These are phyloP conservation scores for Paraphoma chrysanthemicola DNA, from an alignment of 2,329 filamentous ascomycete genomes.

Conservation along the genomic window DNA sequence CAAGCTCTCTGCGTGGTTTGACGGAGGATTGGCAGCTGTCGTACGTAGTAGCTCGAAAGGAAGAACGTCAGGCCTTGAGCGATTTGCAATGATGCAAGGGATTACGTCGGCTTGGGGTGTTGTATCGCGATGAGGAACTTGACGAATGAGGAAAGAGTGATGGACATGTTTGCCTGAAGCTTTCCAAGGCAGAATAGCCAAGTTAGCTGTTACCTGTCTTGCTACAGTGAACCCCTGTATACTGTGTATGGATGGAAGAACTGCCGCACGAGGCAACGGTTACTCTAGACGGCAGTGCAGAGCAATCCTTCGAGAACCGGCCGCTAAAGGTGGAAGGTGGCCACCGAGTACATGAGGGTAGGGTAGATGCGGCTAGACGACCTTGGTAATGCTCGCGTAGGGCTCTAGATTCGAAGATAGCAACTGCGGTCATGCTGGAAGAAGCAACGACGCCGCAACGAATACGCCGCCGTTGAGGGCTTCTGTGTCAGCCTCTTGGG, in stretches of 20 bases:
- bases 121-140: not conserved
- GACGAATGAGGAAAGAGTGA: not conserved
- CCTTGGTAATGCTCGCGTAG: constrained; percentile 11
- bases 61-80: not conserved
- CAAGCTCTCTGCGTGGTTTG: not conserved
- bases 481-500: constrained; percentile 1
- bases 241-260: not conserved
- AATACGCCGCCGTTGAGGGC: not conserved
- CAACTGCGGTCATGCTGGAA: constrained; percentile 7
- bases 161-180: not conserved
- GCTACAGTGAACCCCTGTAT: not conserved
- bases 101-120: not conserved
- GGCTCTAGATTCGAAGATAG: constrained; percentile 2
- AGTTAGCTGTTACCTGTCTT: not conserved
- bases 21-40: not conserved
- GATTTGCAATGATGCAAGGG: not conserved
- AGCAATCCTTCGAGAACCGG: not conserved
- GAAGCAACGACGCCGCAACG: constrained; percentile 11
- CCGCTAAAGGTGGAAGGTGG: constrained; percentile 13
- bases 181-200: not conserved
- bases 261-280: not conserved
- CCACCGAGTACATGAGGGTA: constrained; percentile 13
- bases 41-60: not conserved
- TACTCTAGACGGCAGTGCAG: not conserved
- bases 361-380: constrained; percentile 13